Percentiles rank a stretch among this genome's conserved stretches.
Conservation (phyloP, 768 basidiomycete genomes). For the Aureoboletus auriporus region DNA sequence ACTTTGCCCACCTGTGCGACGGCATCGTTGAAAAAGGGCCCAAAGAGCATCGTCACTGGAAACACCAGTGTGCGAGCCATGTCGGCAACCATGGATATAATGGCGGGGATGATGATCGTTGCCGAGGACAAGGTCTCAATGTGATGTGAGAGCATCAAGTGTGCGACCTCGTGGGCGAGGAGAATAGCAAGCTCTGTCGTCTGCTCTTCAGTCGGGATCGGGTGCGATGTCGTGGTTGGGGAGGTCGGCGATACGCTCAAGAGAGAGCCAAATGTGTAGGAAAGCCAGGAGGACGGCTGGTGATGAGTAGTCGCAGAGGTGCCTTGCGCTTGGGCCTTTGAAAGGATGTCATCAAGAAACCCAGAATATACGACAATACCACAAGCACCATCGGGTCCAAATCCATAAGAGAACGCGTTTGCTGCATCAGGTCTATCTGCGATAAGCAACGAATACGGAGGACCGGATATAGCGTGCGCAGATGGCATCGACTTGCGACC, state of each 20-base stretch:
- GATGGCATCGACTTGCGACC: constrained; percentile 39
- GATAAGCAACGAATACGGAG: constrained; percentile 88
- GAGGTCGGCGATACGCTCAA: constrained; percentile 29
- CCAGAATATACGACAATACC: constrained; percentile 95
- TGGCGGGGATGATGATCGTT: constrained; percentile 76
- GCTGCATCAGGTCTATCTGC: constrained; percentile 78
- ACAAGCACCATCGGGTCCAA: constrained; percentile 86
- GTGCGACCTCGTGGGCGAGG: constrained; percentile 90
- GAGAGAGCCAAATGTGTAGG: constrained; percentile 44
- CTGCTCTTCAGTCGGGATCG: constrained; percentile 72
- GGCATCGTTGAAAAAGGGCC: constrained; percentile 94
- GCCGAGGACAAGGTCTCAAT: constrained; percentile 86
- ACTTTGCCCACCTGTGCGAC: constrained; percentile 77
- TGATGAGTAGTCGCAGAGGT: constrained; percentile 11
- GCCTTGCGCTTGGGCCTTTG: constrained; percentile 31
- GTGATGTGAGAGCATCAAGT: constrained; percentile 88
- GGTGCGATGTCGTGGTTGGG: constrained; percentile 34
- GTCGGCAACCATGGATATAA: constrained; percentile 75
- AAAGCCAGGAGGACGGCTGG: constrained; percentile 41
- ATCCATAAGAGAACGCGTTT: constrained; percentile 96
- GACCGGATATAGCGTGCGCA: constrained; percentile 64
- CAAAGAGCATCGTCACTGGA: constrained; percentile 86
- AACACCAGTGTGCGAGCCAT: constrained; percentile 75
- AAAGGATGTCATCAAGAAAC: constrained; percentile 82
- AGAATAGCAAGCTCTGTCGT: constrained; percentile 87